A percentile compares a stretch with the other conserved stretches of the same genome.
phyloP scores from a whole-genome alignment of 140 eudicot genomes.

The Bidens hawaiensis region DNA sequence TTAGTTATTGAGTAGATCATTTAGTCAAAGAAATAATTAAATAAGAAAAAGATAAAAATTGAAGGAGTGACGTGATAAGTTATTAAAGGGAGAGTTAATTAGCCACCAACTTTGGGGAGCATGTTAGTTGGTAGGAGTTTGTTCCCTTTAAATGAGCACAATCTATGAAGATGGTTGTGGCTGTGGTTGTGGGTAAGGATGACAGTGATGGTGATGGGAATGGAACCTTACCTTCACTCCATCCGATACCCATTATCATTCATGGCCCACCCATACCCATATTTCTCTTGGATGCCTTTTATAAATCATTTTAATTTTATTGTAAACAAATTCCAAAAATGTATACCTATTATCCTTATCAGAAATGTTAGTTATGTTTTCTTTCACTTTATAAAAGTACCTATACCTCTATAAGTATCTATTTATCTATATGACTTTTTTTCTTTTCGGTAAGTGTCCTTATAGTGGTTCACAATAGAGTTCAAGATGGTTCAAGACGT shows the following conservation, averaged over 20 bases:
- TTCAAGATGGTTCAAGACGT: not conserved
- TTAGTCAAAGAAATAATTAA: not conserved
- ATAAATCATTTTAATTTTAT: not conserved
- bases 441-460: not conserved
- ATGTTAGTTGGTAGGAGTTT: conserved; percentile 43
- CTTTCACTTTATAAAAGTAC: too few relatives aligned
- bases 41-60: not conserved
- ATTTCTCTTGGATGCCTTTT: conserved; percentile 12
- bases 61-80: conserved; percentile 7
- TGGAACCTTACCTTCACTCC: conserved; percentile 34
- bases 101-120: conserved; percentile 43
- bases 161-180: conserved; percentile 15
- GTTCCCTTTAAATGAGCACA: conserved; percentile 39
- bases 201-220: conserved; percentile 28
- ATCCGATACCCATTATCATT: conserved; percentile 30
- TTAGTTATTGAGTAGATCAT: not conserved
- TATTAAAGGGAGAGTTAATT: conserved; percentile 19
- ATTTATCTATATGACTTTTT: too few relatives aligned
- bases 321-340: not conserved
- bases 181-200: too few relatives aligned
- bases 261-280: conserved; percentile 30
- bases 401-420: too few relatives aligned
- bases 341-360: not conserved
- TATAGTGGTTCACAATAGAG: not conserved
- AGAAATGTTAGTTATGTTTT: too few relatives aligned